Conservation (phyloP, 768 basidiomycete genomes). For the Kwoniella europaea region DNA sequence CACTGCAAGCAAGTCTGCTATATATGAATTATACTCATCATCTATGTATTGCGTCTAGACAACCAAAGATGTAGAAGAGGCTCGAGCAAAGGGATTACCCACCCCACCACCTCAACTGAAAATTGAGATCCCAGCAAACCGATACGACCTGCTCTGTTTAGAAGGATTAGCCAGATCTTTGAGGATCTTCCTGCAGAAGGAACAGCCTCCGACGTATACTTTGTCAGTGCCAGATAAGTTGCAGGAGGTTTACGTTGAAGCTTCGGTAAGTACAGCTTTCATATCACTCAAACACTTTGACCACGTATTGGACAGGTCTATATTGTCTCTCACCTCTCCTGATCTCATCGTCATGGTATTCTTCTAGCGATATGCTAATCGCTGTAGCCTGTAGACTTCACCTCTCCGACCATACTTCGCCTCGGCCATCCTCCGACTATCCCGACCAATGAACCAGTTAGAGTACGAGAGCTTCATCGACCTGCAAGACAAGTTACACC, state of each 20-base stretch:
- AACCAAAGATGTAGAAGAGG: constrained; percentile 80
- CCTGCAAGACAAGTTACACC: constrained; percentile 97
- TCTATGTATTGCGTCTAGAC: constrained; percentile 64
- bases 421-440: constrained; percentile 83
- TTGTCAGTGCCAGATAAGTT: constrained; percentile 71
- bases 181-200: constrained; percentile 76
- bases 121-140: constrained; percentile 98
- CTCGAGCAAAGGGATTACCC: constrained; percentile 80
- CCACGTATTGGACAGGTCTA: no score
- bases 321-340: no score
- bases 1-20: constrained; percentile 5
- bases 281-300: no score
- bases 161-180: constrained; percentile 92
- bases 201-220: constrained; percentile 72
- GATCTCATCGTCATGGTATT: no score
- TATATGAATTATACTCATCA: background rate
- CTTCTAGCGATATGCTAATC: no score
- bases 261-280: constrained; percentile 66
- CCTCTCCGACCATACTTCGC: constrained; percentile 89
- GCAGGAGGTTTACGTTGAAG: constrained; percentile 70
- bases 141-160: constrained; percentile 96
- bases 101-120: constrained; percentile 90
- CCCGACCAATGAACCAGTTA: constrained; percentile 77
- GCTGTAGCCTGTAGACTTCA: constrained; percentile 65
- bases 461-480: constrained; percentile 98